A percentile compares a stretch with the other conserved stretches of the same genome.
Evolutionary conservation across 23 red algal genomes (phyloP).

Genomic region (Gracilaria gracilis): DNA sequence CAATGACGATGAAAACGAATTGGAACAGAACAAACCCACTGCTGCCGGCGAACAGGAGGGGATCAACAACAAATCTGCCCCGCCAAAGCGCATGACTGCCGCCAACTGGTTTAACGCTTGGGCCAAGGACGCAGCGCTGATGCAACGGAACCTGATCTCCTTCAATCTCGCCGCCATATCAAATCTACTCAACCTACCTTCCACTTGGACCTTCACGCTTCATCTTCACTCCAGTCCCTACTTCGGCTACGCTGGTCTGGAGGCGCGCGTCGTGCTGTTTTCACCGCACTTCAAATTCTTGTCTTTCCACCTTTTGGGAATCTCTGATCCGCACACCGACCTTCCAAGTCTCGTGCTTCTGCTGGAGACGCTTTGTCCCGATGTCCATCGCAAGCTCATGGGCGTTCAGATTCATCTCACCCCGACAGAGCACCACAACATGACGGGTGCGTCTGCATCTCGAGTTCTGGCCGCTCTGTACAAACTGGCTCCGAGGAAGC

Average conservation of each 20-base stretch:
- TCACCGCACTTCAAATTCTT: not conserved
- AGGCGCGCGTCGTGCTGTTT: conserved; percentile 28
- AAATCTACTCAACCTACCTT: conserved; percentile 10
- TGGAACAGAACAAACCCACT: not conserved
- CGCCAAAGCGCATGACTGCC: not conserved
- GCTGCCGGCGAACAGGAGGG: not conserved
- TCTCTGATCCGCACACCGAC: conserved; percentile 18
- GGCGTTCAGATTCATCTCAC: conserved; percentile 28
- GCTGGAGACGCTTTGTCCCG: conserved; percentile 11
- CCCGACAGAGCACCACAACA: not conserved
- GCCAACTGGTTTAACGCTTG: not conserved
- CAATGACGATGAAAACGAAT: too few species aligned
- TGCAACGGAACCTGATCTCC: conserved; percentile 8
- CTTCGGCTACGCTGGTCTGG: conserved; percentile 6
- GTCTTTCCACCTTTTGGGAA: conserved; percentile 16
- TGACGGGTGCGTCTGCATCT: not conserved
- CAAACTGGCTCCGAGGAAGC: not conserved
- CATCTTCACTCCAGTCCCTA: conserved; percentile 15
- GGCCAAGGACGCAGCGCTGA: not conserved
- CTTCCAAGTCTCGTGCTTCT: conserved; percentile 27
- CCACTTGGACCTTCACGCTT: conserved; percentile 23
- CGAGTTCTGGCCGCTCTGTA: conserved; percentile 2
- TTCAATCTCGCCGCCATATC: conserved; percentile 22
- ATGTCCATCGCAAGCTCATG: conserved; percentile 42
- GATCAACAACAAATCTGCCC: not conserved